Percentiles rank a stretch among this genome's conserved stretches.
Conservation (phyloP, 225 moss, liverwort and hornwort genomes). For the Marchantia polymorpha region DNA sequence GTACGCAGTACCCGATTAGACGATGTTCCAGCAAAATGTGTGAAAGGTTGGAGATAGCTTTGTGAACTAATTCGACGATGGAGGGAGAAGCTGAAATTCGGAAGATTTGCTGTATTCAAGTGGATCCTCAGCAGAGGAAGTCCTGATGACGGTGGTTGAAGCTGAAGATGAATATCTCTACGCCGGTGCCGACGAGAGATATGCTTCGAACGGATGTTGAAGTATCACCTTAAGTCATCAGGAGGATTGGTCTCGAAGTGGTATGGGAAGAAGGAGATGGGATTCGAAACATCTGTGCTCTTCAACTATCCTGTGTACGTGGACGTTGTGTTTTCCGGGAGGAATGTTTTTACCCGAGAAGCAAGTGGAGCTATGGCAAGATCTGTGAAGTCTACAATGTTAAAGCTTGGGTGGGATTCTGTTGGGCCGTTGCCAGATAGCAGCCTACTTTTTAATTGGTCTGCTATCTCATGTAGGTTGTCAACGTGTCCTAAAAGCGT, state of each 20-base stretch:
- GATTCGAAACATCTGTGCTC: not conserved
- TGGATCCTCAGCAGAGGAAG: conserved; percentile 21
- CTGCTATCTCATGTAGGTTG: conserved; percentile 32
- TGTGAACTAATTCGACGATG: conserved; percentile 12
- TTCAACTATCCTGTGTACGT: conserved; percentile 18
- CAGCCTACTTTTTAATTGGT: conserved; percentile 49
- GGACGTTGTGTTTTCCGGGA: conserved; percentile 15
- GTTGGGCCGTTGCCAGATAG: conserved; percentile 48
- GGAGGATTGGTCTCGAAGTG: conserved; percentile 6
- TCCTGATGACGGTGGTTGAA: conserved; percentile 15
- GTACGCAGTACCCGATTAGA: conserved; percentile 18
- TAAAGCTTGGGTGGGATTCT: conserved; percentile 33
- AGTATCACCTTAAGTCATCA: not conserved
- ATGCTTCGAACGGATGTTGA: not conserved
- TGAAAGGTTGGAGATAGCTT: conserved; percentile 13
- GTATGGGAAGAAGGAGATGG: conserved; percentile 9
- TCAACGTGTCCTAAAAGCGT: conserved; percentile 43
- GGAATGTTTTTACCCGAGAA: conserved; percentile 14
- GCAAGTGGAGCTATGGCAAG: conserved; percentile 15
- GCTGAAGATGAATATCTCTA: conserved; percentile 5
- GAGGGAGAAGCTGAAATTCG: conserved; percentile 25
- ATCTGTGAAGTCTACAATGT: conserved; percentile 25
- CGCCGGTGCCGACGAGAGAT: not conserved
- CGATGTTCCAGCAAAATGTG: conserved; percentile 15
- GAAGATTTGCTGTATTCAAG: conserved; percentile 22